Base-by-base conservation (phyloP, 2,329 filamentous ascomycete genomes). In the Periconia digitata region DNA sequence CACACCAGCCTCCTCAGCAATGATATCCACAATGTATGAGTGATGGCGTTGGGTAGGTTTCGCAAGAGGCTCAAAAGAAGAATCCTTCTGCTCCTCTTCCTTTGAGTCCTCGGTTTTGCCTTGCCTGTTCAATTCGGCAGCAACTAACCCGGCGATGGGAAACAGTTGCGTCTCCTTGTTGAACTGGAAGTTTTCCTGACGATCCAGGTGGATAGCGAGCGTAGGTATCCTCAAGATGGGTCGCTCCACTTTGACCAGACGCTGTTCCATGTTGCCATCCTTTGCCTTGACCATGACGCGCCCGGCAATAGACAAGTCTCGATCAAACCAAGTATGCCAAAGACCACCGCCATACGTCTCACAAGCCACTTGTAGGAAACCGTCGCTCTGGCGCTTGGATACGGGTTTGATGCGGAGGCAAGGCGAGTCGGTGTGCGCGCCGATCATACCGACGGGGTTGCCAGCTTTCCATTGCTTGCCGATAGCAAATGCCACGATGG, bases 251-350 rank as follows among this genome's bases (percentile, higher is more conserved):
- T 95, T 94, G 74, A 97, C 84, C 47, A 99, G 81, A 73, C 87
- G 92, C 74, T 90, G 87, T 53, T 85, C 83, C 56, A 95, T 89
- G 55, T 82, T 85, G 43, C 88, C 89, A 49, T 88, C 81, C 40
- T 80, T 81, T 48, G 85, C 85, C 60, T 82, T 85, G 47, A 94
- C 89, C 78, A 97, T 86, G 13, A 89, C 89, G 50, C 94, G 83
- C 8, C 94, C 94, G 24, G 94, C 94, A 45, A 97, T 85, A 61
- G 89, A 88, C 53, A 99, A 77, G 70, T 99, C 94, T 43, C 94
- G 86, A 72, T 99, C 94, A 67, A 99, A 99, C 94, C 85, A 99
- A 40, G 90, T 95, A 73, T 96, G 92, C 92, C 92, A 97, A 64
- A 97, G 86, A 47, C 94, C 94, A 53, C 94, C 94, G 44, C 94